Evolutionary conservation across 106 monocot species (phyloP).

Genomic region (Allium sativum): DNA sequence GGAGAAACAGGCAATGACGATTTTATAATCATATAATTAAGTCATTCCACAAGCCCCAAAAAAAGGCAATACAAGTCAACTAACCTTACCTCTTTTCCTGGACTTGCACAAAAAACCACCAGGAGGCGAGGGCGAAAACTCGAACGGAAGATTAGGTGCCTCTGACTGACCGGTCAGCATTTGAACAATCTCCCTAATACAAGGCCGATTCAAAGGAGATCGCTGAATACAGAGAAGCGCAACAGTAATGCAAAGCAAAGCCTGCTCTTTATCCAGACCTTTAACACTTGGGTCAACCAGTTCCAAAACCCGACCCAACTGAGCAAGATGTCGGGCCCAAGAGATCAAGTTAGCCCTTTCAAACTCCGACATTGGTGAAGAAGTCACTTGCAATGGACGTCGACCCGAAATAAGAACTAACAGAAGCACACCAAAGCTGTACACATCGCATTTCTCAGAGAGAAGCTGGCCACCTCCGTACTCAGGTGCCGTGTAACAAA

Average conservation of each 20-base stretch:
- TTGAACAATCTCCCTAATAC: constrained; percentile 53
- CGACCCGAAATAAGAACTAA: constrained; percentile 86
- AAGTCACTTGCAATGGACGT: constrained; percentile 72
- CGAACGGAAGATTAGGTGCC: constrained; percentile 62
- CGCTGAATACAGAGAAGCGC: constrained; percentile 87
- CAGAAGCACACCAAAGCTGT: constrained; percentile 90
- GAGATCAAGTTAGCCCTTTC: constrained; percentile 91
- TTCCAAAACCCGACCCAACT: constrained; percentile 51
- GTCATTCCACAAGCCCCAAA: too few relatives aligned
- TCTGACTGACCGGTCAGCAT: constrained; percentile 76
- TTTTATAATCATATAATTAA: too few relatives aligned
- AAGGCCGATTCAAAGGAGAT: constrained; percentile 52
- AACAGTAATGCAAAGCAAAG: constrained; percentile 71
- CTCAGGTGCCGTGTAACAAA: constrained; percentile 91
- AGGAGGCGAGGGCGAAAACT: constrained; percentile 88
- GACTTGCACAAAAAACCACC: constrained; percentile 53
- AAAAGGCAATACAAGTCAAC: constrained; percentile 27
- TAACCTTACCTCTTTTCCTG: constrained; percentile 30
- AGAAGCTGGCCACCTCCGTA: constrained; percentile 52
- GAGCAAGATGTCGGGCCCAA: constrained; percentile 79
- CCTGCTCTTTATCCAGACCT: constrained; percentile 59
- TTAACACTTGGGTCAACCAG: constrained; percentile 55
- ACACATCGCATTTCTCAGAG: constrained; percentile 92
- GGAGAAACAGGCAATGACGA: too few relatives aligned
- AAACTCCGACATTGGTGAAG: constrained; percentile 85